Conservation (phyloP, 2,329 filamentous ascomycete species). For the Hysterium pulicare region DNA sequence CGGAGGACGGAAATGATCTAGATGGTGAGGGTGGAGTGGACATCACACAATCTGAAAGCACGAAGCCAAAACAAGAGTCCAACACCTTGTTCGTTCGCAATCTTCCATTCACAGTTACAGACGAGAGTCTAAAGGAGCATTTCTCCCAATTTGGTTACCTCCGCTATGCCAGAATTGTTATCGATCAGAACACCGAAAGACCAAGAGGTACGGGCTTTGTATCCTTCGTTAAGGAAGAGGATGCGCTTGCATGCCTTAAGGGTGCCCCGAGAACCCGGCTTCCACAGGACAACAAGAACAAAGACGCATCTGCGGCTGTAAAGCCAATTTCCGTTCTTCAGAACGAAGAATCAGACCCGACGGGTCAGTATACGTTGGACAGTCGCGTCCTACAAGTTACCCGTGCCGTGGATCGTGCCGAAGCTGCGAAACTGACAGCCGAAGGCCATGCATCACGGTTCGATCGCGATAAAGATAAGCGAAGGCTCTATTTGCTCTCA, state of each 20-base stretch:
- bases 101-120: conserved; percentile 81
- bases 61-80: conserved; percentile 55
- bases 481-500: conserved; percentile 78
- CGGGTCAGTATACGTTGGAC: conserved; percentile 84
- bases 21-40: conserved; percentile 43
- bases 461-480: conserved; percentile 78
- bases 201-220: conserved; percentile 93
- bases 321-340: conserved; percentile 73
- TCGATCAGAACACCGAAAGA: conserved; percentile 79
- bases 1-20: conserved; percentile 31
- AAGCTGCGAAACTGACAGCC: conserved; percentile 72
- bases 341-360: conserved; percentile 76
- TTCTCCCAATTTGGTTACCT: conserved; percentile 86
- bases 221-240: conserved; percentile 76
- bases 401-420: conserved; percentile 77
- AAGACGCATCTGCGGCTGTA: conserved; percentile 34
- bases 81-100: conserved; percentile 91
- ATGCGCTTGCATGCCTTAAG: conserved; percentile 73
- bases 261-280: conserved; percentile 59
- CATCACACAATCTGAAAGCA: conserved; percentile 4
- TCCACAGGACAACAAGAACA: conserved; percentile 37
- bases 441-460: conserved; percentile 62
- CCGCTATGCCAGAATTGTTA: conserved; percentile 85
- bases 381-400: conserved; percentile 82
- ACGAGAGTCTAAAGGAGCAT: conserved; percentile 78